Base-by-base conservation (phyloP, 345 rosid species). In the Hibiscus mutabilis region DNA sequence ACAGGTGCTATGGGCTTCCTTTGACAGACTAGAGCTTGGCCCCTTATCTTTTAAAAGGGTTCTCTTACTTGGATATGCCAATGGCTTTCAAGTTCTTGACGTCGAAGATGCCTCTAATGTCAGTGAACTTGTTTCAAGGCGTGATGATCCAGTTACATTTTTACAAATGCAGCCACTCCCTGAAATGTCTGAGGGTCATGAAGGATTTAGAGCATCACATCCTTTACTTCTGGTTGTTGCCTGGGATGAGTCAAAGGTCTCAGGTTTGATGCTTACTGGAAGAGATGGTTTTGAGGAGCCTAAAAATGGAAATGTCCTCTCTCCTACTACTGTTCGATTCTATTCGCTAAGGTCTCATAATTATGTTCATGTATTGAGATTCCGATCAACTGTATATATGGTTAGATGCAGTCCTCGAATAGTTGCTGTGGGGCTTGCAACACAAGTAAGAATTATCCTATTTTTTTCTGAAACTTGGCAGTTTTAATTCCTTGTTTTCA, bases 1-100 rank as follows among this genome's bases (percentile, higher is more conserved):
- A 56, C 86, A 95, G 99, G 97, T 92, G 69, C 84, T 91, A 7
- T 95, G 97, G 97, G 97, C 97, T 68, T 91, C 97, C 57, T 95
- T 95, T 88, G 97, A 91, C 86, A 77, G 63, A 64, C 85, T 95
- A 71, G 97, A 95, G 80, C 84, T 86, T 52, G 72, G 85, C 81
- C 91, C 85, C 72, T 76, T 83, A 40, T 69, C 73, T 78, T 78
- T 73, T 75, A 84, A 84, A 79, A 86, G 79, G 60, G 96, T 90
- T 66, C 96, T 95, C 69, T 84, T 95, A 71, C 97, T 92, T 80
- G 99, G 99, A 24, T 95, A 95, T 80, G 85, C 84, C 75, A 92
- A 86, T 84, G 99, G 99, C 59, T 95, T 95, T 85, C 97, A 92
- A 83, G 93, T 90, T 75, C 84, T 90, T 71, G 99, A 95, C 81